Base-by-base conservation (phyloP, 495 filamentous ascomycete species). In the Aspergillus funiculosus region DNA sequence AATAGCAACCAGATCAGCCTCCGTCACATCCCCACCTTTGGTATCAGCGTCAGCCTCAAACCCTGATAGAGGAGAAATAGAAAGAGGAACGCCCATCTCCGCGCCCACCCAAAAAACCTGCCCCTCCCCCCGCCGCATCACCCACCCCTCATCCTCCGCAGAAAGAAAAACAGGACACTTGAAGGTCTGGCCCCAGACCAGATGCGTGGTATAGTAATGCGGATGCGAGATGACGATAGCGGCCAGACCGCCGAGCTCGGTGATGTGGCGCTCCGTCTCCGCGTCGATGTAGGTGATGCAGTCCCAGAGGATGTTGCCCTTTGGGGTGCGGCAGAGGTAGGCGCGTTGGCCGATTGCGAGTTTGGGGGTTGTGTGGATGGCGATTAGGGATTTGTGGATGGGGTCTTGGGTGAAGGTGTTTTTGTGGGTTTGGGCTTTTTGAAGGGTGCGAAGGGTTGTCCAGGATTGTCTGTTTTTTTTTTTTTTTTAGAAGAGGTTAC, bases 201-300 rank as follows among this genome's bases (percentile, higher is more conserved):
- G 50, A 50, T 86, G 78, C 7, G 85, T 81, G 11, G 76, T 76
- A 61, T 86, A 89, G 59, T 81, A 91, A 58, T 91, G 86, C 25
- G 86, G 86, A 59, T 91, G 86, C 0, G 77, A 81, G 52, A 91
- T 88, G 31, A 89, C 78, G 27, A 89, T 88, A 0, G 77, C 84
- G n/a, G 69, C 63, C 2, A 90, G 53, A 0, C 82, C 83, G 32
- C 85, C 85, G 2, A 73, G 45, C 6, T 44, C 46, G 6, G 62
- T 60, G 47, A 82, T 71, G 35, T 47, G 44, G 0, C 52, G 39
- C 8, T 84, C 61, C 0, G 83, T 89, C 8, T 69, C 68, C 2
- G 71, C 61, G 54, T 88, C 82, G 5, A 89, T 52, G 39, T 73
- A 76, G 3, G 82, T 66, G 31, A 91, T 63, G 51, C 82, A 76